Conservation (phyloP, 768 basidiomycete species). For the Podaxis mareebaensis region DNA sequence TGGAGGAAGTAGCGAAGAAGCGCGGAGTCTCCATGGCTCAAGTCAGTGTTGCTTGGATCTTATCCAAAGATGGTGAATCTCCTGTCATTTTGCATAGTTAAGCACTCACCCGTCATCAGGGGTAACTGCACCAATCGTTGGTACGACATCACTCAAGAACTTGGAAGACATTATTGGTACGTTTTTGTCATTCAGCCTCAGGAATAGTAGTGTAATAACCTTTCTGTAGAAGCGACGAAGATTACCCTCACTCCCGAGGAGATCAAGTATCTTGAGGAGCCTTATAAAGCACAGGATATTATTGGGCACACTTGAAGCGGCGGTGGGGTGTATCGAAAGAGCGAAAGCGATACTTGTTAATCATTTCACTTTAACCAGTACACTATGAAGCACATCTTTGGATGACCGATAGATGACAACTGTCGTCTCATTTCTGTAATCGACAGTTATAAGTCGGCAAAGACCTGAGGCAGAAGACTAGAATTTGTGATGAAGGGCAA, state of each 20-base stretch:
- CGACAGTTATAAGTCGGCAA: no score
- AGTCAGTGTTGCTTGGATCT: slow-evolving; percentile 51
- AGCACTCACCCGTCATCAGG: slow-evolving; percentile 20
- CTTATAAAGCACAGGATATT: neutral
- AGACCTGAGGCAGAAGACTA: no score
- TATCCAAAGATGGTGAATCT: slow-evolving; percentile 38
- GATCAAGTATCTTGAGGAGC: slow-evolving; percentile 1
- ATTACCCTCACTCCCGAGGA: neutral
- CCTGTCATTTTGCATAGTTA: no score
- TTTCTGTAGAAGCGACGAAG: neutral
- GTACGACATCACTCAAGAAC: slow-evolving; percentile 49
- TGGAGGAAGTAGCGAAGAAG: slow-evolving; percentile 56
- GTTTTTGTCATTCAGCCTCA: neutral
- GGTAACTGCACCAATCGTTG: slow-evolving; percentile 59
- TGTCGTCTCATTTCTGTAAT: no score
- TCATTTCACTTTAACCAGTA: no score
- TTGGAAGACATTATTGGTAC: slow-evolving; percentile 51
- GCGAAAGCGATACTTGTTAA: no score
- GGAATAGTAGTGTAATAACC: neutral
- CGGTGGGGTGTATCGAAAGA: no score
- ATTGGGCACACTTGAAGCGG: neutral
- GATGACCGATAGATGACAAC: no score
- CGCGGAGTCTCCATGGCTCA: slow-evolving; percentile 57
- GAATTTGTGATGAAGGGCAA: no score
- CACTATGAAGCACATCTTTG: no score